Percentiles rank a stretch among this genome's conserved stretches.
Evolutionary conservation across 2,329 filamentous ascomycete genomes (phyloP).

Genomic region (Fusarium pseudocircinatum): DNA sequence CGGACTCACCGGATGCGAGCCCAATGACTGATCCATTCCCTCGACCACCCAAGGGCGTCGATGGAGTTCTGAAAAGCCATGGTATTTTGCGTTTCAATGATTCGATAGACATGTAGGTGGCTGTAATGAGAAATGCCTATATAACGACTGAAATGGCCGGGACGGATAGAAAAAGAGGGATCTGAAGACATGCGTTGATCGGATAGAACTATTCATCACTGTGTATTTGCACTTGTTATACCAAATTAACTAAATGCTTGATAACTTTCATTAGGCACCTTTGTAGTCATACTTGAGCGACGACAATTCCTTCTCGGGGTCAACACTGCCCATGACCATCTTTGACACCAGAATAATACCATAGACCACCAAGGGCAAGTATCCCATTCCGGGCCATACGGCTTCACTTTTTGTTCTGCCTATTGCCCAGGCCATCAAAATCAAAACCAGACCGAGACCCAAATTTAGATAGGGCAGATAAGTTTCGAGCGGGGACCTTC

Average conservation of each 20-base stretch:
- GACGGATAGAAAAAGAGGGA: constrained; percentile 29
- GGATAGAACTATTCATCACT: constrained; percentile 15
- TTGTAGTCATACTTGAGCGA: constrained; percentile 73
- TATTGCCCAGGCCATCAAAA: constrained; percentile 55
- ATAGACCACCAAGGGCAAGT: constrained; percentile 68
- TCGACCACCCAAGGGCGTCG: constrained; percentile 80
- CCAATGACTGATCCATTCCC: constrained; percentile 62
- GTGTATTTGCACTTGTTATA: not conserved
- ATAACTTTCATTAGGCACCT: constrained; percentile 60
- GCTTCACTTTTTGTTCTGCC: constrained; percentile 47
- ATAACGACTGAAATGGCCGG: constrained; percentile 25
- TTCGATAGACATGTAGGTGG: constrained; percentile 74
- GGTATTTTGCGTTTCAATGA: constrained; percentile 94
- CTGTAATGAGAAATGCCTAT: constrained; percentile 37
- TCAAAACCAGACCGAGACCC: constrained; percentile 63
- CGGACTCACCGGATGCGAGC: constrained; percentile 57
- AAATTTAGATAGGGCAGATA: constrained; percentile 71
- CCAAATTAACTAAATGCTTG: not conserved
- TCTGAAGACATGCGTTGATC: not conserved
- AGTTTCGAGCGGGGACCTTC: constrained; percentile 60
- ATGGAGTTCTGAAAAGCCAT: constrained; percentile 85
- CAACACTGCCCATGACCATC: constrained; percentile 72
- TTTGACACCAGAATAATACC: constrained; percentile 69
- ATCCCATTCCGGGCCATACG: constrained; percentile 57
- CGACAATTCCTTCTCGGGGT: constrained; percentile 72